Conservation (phyloP, 2,329 filamentous ascomycete genomes). For the Talaromyces islandicus region DNA sequence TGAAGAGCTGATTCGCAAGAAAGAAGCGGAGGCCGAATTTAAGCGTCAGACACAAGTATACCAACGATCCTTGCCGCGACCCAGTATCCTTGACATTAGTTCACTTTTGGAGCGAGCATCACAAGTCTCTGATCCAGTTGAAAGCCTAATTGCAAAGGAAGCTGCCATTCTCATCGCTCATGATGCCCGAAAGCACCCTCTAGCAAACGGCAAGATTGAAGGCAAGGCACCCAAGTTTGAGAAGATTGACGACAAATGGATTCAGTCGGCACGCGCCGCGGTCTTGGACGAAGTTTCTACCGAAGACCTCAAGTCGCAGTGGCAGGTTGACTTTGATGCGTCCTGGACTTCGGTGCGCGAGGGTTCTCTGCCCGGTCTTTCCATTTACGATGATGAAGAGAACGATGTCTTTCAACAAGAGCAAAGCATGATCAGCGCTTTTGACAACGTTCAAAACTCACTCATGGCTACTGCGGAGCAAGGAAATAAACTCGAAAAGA, state of each 20-base stretch:
- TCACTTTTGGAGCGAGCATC: constrained; percentile 60
- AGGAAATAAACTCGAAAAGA: constrained; percentile 88
- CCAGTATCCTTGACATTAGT: constrained; percentile 64
- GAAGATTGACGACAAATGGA: constrained; percentile 61
- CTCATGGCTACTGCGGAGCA: constrained; percentile 70
- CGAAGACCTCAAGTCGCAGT: constrained; percentile 45
- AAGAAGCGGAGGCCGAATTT: constrained; percentile 63
- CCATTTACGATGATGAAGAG: constrained; percentile 71
- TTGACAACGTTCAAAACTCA: constrained; percentile 67
- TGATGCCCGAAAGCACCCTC: constrained; percentile 69
- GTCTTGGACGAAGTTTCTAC: constrained; percentile 63
- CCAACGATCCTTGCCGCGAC: constrained; percentile 75
- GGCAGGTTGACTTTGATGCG: constrained; percentile 44
- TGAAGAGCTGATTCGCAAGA: constrained; percentile 57
- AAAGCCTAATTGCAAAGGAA: constrained; percentile 68
- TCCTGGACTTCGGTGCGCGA: constrained; percentile 48
- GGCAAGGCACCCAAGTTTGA: constrained; percentile 57
- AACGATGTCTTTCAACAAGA: constrained; percentile 56
- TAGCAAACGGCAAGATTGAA: constrained; percentile 61
- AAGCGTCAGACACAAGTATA: constrained; percentile 85
- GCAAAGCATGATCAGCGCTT: constrained; percentile 60
- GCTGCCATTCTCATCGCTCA: constrained; percentile 73
- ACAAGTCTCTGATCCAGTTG: constrained; percentile 56
- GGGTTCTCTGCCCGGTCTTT: constrained; percentile 63
- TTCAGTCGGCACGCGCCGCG: constrained; percentile 70